Conservation (phyloP, 371 early-diverging fungal genomes). For the Dinochytrium kinnereticum region DNA sequence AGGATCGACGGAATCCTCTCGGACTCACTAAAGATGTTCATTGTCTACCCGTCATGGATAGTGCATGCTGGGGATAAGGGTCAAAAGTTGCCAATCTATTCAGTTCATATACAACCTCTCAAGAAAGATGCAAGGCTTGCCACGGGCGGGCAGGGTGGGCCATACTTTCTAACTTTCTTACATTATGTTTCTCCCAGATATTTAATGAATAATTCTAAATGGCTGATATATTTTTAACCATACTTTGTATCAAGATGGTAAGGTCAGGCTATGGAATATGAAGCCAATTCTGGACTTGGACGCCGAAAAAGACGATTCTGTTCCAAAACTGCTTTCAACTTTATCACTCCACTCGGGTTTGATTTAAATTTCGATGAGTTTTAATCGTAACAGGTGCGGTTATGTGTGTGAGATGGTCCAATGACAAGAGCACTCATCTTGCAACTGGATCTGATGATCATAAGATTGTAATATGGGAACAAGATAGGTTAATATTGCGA, state of each 20-base stretch:
- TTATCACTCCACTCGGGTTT: conserved; percentile 83
- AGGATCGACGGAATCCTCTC: no score
- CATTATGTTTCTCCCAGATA: no score
- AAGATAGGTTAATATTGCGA: conserved; percentile 64
- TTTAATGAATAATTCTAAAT: no score
- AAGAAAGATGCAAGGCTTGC: conserved; percentile 57
- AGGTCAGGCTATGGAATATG: conserved; percentile 23
- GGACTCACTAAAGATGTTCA: conserved; percentile 10
- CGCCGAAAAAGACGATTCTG: conserved; percentile 58
- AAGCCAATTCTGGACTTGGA: conserved; percentile 64
- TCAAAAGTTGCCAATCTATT: conserved; percentile 80
- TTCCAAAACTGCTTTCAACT: conserved; percentile 77
- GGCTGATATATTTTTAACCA: no score
- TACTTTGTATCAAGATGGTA: conserved; percentile 18
- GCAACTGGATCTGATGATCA: conserved; percentile 91
- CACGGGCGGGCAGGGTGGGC: conserved; percentile 81
- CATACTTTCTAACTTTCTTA: no score
- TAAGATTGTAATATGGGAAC: conserved; percentile 90
- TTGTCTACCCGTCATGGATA: neutral
- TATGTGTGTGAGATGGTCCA: conserved; percentile 88
- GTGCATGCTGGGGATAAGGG: conserved; percentile 65
- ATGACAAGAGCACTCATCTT: conserved; percentile 71
- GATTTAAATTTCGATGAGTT: neutral
- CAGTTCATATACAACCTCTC: conserved; percentile 80
- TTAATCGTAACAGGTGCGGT: conserved; percentile 71